Evolutionary conservation across 495 filamentous ascomycete genomes (phyloP), one percentile per base, ranked within the genome.

Genomic region (Aspergillus mulundensis): DNA sequence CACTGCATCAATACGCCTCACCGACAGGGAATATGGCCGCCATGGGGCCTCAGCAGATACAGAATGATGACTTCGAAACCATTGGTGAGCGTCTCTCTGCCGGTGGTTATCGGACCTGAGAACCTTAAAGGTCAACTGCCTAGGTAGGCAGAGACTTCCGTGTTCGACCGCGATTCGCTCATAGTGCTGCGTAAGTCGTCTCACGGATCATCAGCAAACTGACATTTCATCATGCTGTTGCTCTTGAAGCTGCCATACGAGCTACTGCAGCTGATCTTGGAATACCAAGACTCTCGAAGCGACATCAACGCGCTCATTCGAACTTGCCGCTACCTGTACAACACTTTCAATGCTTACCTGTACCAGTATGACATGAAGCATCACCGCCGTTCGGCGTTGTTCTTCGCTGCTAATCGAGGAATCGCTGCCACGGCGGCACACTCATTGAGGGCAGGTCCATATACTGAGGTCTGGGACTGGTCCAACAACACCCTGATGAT

Each of bases 261-360:
- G 53, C 57, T 71, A 11, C 49, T 68, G n/a, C 50, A 57, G 11
- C 45, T 25, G 16, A 64, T 70, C 16, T 28, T 61, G 3, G 54
- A 59, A 15, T 44, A 41, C 44, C 61, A 68, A 25, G 61, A 70
- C 20, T 53, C 43, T 7, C 56, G 63, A 40, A 28, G 43, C 30
- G 60, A 65, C 43, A 65, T 70, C 34, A 70, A 70, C 44, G 53
- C 69, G n/a, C 50, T 70, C 16, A 36, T 57, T 16, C 50, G 52
- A 51, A 56, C 59, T 14, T 66, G 61, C 51, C 53, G 52, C 41
- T 47, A 49, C 40, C 61, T 70, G 15, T 62, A 65, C 46, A 18
- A 34, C 47, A 47, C 61, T 11, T 48, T 66, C 12, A 66, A 69
- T 51, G 42, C 32, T 7, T 64, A 57, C 39, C 63, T 71, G 20